These are phyloP conservation scores for Ilex aquifolium DNA, from an alignment of 257 asterid genomes.

Conservation along the genomic window DNA sequence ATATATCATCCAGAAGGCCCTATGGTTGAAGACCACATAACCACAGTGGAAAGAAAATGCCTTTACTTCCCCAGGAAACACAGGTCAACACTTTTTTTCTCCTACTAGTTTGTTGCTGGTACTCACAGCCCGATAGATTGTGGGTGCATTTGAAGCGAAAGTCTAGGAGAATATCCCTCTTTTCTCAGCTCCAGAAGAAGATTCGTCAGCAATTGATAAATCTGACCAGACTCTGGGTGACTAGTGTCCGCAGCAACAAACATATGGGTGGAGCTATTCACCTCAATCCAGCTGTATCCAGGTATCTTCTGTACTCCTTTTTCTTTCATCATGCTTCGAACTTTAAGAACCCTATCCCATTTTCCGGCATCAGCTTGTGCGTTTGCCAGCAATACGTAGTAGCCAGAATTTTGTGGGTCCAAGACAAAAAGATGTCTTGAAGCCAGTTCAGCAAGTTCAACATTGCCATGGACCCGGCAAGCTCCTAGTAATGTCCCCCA, in stretches of 20 bases:
- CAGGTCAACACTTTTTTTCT: not conserved
- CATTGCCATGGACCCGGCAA: conserved; percentile 63
- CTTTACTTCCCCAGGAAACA: too few species aligned
- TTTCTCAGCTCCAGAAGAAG: conserved; percentile 61
- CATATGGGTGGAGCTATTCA: conserved; percentile 50
- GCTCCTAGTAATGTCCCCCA: conserved; percentile 94
- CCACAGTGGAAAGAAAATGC: too few species aligned
- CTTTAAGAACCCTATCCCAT: conserved; percentile 55
- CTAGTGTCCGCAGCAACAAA: conserved; percentile 68
- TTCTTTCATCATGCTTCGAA: conserved; percentile 62
- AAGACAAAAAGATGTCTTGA: conserved; percentile 47
- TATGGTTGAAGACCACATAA: too few species aligned
- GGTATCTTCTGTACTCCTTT: conserved; percentile 72
- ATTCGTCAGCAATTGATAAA: conserved; percentile 39
- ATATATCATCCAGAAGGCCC: too few species aligned
- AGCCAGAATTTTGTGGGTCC: conserved; percentile 90
- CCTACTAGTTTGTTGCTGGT: not conserved
- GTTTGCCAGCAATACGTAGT: conserved; percentile 68
- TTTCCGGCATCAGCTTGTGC: conserved; percentile 67
- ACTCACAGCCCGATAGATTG: not conserved
- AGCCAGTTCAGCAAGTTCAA: conserved; percentile 76
- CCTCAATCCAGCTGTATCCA: conserved; percentile 84
- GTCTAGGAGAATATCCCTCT: conserved; percentile 42
- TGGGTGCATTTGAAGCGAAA: conserved; percentile 4
- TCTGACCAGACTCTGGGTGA: conserved; percentile 57